Evolutionary conservation across 192 early-diverging fungal genomes (phyloP), one percentile per base, ranked within the genome.

Genomic region (Backusella tarrabulga): DNA sequence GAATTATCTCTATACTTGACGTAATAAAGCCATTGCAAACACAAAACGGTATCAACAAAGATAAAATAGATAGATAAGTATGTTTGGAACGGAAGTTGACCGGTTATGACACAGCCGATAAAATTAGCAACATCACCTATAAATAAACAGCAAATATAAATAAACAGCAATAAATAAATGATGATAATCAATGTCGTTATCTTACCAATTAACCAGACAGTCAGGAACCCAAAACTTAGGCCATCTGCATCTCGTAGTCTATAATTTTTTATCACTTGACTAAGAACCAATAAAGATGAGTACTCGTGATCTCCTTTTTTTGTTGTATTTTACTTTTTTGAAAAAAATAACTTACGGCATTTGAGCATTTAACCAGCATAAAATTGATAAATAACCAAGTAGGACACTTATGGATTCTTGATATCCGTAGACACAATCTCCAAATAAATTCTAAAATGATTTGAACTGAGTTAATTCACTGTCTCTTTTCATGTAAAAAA

Each of bases 361-460:
- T 84, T 93, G 92, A 34, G 92, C 92, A 80, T 88, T 92, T 36
- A 93, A 67, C 92, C 92, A 93, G 74, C 85, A 90, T 26, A 83
- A 73, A 70, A 93, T 89, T 0, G 91, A 92, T 8, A 84, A 21
- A 73, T 91, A 92, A 11, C 91, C 79, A 36, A 89, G 56, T 32
- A 89, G 19, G 7, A 85, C 8, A 73, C 87, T 87, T 36, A 38
- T 75, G 8, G 77, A 67, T 71, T 85, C 84, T 56, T 81, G 80
- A 26, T 79, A 81, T 9, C 80, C 79, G 7, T 85, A 86, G 1
- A 89, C 77, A 68, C 87, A 89, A 81, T 83, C 79, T 34, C 84
- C 83, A 69, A 86, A 82, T 42, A 87, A 15, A 4, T 72, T 60
- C 86, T 87, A 81, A 17, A n/a, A 38, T 35, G n/a, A 1, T 14